Evolutionary conservation across 140 eudicot species (phyloP).

Genomic region (Bidens hawaiensis): DNA sequence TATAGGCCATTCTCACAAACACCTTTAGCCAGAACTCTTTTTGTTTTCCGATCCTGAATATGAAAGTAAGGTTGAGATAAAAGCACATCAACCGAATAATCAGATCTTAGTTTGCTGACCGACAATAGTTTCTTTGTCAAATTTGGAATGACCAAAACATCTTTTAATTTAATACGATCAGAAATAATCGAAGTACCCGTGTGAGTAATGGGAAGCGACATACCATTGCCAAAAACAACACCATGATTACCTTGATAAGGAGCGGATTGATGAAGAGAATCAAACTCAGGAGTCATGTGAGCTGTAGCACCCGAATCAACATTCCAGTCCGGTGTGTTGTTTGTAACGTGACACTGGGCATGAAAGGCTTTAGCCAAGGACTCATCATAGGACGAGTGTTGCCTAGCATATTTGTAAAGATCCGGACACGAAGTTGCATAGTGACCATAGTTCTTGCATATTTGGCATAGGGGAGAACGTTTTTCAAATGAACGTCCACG

Average conservation of each 20-base stretch:
- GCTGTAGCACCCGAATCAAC: neutral
- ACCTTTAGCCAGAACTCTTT: neutral
- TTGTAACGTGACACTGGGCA: neutral
- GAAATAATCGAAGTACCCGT: neutral
- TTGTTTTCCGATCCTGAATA: neutral
- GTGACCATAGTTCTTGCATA: neutral
- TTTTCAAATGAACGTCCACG: no score
- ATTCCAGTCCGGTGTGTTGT: neutral
- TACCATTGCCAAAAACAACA: neutral
- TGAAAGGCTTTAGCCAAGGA: neutral
- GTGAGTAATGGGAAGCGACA: neutral
- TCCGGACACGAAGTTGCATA: neutral
- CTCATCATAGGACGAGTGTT: neutral
- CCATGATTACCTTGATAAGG: neutral
- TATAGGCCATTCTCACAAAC: neutral
- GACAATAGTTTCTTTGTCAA: neutral
- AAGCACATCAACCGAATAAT: neutral
- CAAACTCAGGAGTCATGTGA: neutral
- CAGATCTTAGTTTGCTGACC: neutral
- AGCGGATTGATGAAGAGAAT: neutral
- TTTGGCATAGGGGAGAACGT: no score
- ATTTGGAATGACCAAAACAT: neutral
- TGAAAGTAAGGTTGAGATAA: neutral
- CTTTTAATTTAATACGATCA: neutral
- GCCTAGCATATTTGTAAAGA: neutral